Percentiles rank a stretch among this genome's conserved stretches.
Evolutionary conservation across 305 asterid genomes (phyloP).

Genomic region (Galium porrigens): DNA sequence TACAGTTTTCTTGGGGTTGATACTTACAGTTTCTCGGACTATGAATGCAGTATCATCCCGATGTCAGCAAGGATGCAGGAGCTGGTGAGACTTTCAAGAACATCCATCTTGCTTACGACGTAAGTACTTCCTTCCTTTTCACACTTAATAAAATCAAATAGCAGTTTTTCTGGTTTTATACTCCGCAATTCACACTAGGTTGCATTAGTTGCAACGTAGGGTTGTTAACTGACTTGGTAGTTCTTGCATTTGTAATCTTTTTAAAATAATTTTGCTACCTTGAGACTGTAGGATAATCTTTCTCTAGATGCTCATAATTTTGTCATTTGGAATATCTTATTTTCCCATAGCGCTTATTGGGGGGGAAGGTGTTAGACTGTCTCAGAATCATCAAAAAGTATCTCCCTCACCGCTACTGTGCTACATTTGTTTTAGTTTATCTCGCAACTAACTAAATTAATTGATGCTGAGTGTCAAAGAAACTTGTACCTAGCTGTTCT

Average conservation of each 20-base stretch:
- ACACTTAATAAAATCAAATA: neutral
- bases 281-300: neutral
- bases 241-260: neutral
- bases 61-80: slow-evolving; percentile 66
- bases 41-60: slow-evolving; percentile 75
- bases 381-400: neutral
- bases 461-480: neutral
- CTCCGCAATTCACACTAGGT: neutral
- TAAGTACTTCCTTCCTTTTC: slow-evolving; percentile 22
- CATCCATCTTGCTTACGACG: slow-evolving; percentile 74
- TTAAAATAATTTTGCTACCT: neutral
- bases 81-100: slow-evolving; percentile 59
- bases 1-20: too few relatives aligned
- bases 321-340: neutral
- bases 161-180: neutral
- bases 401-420: too few relatives aligned
- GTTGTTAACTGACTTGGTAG: neutral
- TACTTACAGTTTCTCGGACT: slow-evolving; percentile 13
- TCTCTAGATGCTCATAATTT: neutral
- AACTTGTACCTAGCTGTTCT: neutral
- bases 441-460: neutral
- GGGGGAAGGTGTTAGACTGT: neutral
- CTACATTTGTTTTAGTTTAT: too few relatives aligned
- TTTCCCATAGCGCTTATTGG: neutral
- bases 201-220: neutral